phyloP scores from a whole-genome alignment of 2,329 filamentous ascomycete species.

The Cadophora sp. region DNA sequence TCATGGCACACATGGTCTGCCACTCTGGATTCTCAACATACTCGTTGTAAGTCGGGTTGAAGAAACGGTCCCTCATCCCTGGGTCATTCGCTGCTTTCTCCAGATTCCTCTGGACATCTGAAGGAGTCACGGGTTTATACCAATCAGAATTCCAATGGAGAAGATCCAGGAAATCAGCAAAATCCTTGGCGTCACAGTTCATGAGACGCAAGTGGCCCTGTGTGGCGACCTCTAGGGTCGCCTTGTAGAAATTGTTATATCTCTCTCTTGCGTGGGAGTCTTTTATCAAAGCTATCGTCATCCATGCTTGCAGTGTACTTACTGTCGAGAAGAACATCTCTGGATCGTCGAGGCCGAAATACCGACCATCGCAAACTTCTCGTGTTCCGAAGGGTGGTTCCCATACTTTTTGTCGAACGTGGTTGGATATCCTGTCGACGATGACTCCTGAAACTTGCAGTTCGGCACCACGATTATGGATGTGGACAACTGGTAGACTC shows the following conservation, averaged over 20 bases:
- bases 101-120: too few relatives aligned
- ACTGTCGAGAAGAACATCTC: background rate
- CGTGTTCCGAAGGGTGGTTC: background rate
- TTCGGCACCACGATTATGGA: background rate
- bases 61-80: background rate
- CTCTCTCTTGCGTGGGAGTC: background rate
- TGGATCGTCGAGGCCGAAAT: slow-evolving; percentile 11
- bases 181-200: background rate
- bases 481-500: background rate
- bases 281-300: background rate
- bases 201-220: background rate
- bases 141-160: background rate
- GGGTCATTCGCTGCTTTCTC: background rate
- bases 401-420: background rate
- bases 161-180: background rate
- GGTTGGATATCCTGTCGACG: too few relatives aligned
- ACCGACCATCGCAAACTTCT: background rate
- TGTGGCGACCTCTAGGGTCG: background rate
- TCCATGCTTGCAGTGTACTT: background rate
- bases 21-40: background rate
- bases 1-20: slow-evolving; percentile 10
- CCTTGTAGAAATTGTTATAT: background rate
- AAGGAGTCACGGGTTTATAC: background rate
- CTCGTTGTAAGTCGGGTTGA: background rate
- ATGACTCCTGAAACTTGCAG: background rate